Evolutionary conservation across 2,329 filamentous ascomycete species (phyloP).

Genomic region (Trichoderma koningiopsis): DNA sequence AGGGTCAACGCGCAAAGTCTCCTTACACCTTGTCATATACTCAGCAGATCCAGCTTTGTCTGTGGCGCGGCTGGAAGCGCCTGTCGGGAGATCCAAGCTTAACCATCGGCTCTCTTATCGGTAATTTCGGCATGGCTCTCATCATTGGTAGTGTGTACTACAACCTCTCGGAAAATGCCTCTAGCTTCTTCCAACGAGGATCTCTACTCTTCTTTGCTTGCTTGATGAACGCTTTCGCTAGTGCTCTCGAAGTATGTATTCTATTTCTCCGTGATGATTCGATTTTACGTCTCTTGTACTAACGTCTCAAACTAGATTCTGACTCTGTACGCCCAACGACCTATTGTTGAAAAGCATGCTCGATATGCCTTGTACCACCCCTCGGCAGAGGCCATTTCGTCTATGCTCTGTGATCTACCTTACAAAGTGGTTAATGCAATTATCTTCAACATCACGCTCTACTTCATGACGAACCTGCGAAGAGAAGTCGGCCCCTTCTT

Average conservation of each 20-base stretch:
- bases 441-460: constrained; percentile 76
- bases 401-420: constrained; percentile 83
- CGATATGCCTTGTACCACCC: constrained; percentile 89
- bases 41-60: constrained; percentile 77
- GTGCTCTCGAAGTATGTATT: constrained; percentile 67
- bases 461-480: constrained; percentile 84
- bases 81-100: constrained; percentile 76
- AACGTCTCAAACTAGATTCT: constrained; percentile 59
- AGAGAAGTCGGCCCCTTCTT: constrained; percentile 78
- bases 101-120: constrained; percentile 67
- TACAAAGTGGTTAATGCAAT: constrained; percentile 74
- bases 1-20: constrained; percentile 64
- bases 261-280: background rate
- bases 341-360: constrained; percentile 87
- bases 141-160: constrained; percentile 82
- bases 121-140: constrained; percentile 74
- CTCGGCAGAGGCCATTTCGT: constrained; percentile 82
- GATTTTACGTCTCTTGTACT: background rate
- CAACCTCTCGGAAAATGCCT: constrained; percentile 66
- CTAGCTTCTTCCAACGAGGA: constrained; percentile 77
- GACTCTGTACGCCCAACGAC: constrained; percentile 83
- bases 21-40: constrained; percentile 79
- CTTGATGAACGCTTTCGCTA: constrained; percentile 81
- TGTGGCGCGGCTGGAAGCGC: constrained; percentile 78
- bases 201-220: constrained; percentile 86